A percentile compares a stretch with the other conserved stretches of the same genome.
These are phyloP conservation scores for Cordyceps farinosa DNA, from an alignment of 2,329 filamentous ascomycete species.

Conservation along the genomic window DNA sequence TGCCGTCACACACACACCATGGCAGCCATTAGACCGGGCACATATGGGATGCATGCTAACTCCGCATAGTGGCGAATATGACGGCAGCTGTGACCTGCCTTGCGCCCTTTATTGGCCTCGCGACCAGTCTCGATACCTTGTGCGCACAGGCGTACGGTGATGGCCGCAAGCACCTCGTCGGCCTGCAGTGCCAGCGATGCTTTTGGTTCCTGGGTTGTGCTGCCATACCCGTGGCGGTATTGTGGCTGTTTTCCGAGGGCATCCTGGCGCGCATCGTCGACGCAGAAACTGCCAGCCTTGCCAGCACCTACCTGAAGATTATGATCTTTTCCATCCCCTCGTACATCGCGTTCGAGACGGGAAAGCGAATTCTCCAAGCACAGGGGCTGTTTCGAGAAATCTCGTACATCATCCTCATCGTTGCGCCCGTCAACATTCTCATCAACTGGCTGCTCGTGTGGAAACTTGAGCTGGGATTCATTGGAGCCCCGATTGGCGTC, in stretches of 20 bases:
- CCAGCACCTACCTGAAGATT: slow-evolving; percentile 68
- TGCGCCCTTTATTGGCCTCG: slow-evolving; percentile 74
- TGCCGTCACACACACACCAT: no score
- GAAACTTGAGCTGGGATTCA: slow-evolving; percentile 64
- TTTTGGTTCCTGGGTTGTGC: slow-evolving; percentile 69
- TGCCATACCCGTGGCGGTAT: slow-evolving; percentile 66
- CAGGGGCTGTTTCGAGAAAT: slow-evolving; percentile 77
- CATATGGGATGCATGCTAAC: background rate
- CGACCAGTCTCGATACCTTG: slow-evolving; percentile 86
- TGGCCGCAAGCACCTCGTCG: slow-evolving; percentile 83
- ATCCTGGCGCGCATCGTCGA: slow-evolving; percentile 52
- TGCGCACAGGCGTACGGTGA: slow-evolving; percentile 93
- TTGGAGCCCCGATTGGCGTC: slow-evolving; percentile 79
- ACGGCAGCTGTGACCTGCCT: slow-evolving; percentile 75
- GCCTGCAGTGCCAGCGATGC: slow-evolving; percentile 78
- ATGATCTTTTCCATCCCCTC: slow-evolving; percentile 73
- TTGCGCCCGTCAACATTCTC: slow-evolving; percentile 71
- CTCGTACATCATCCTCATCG: slow-evolving; percentile 71
- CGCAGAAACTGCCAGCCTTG: slow-evolving; percentile 62
- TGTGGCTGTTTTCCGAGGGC: slow-evolving; percentile 68
- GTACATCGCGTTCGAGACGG: slow-evolving; percentile 71
- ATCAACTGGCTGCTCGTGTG: slow-evolving; percentile 78
- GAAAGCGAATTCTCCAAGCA: slow-evolving; percentile 77
- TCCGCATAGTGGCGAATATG: slow-evolving; percentile 55
- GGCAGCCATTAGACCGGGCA: background rate